These are phyloP conservation scores for Xanthoparmelia taractica DNA, from an alignment of 495 filamentous ascomycete species.

Conservation along the genomic window DNA sequence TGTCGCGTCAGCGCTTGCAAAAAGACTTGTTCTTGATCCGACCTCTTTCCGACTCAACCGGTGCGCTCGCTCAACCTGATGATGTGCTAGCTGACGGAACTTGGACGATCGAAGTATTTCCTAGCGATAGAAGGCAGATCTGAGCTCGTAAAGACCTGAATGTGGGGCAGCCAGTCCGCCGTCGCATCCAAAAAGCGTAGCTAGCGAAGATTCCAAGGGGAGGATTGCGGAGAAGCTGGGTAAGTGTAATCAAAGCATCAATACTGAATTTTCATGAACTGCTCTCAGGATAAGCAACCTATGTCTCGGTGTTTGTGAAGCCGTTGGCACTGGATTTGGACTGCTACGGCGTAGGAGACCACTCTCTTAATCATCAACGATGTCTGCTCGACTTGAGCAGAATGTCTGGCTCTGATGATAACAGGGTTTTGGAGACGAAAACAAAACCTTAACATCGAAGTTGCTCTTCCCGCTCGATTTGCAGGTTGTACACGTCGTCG, in stretches of 20 bases:
- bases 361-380: background rate
- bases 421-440: background rate
- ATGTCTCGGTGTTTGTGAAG: background rate
- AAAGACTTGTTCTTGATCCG: no score
- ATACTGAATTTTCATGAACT: background rate
- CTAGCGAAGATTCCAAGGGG: background rate
- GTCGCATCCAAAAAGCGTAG: background rate
- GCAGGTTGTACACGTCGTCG: background rate
- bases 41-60: background rate
- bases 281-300: background rate
- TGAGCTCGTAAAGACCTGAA: background rate
- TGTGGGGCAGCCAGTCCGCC: background rate
- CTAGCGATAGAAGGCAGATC: background rate
- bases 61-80: background rate
- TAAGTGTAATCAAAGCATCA: background rate
- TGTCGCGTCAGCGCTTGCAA: no score
- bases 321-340: background rate
- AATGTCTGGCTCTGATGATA: background rate
- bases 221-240: background rate
- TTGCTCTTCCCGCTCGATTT: background rate
- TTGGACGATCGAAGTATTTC: background rate
- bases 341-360: background rate
- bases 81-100: background rate
- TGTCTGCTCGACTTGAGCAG: background rate
- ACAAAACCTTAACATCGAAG: background rate